phyloP scores from a whole-genome alignment of 1,284 basidiomycete genomes.

The Cutaneotrichosporon cyanovorans region DNA sequence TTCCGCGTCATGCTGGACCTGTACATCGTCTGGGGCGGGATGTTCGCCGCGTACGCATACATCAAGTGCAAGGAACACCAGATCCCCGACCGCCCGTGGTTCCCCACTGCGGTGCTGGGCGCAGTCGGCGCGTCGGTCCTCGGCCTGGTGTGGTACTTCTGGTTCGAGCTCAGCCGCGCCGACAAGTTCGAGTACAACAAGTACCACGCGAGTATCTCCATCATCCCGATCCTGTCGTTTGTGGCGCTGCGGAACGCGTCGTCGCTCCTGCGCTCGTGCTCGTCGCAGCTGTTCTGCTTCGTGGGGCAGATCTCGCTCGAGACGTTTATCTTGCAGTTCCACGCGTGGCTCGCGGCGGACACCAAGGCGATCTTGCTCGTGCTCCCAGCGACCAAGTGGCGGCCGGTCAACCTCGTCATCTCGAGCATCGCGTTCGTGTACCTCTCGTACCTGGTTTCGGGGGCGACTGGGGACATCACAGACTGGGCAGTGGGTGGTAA shows the following conservation, averaged over 20 bases:
- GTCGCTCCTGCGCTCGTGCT: slow-evolving; percentile 59
- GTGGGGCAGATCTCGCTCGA: slow-evolving; percentile 75
- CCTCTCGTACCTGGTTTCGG: slow-evolving; percentile 64
- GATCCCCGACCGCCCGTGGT: slow-evolving; percentile 61
- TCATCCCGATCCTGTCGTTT: slow-evolving; percentile 69
- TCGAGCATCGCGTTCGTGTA: slow-evolving; percentile 70
- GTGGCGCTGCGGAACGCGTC: slow-evolving; percentile 68
- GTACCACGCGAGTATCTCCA: slow-evolving; percentile 77
- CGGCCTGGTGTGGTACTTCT: slow-evolving; percentile 66
- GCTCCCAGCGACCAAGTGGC: slow-evolving; percentile 63
- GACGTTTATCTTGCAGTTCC: slow-evolving; percentile 81
- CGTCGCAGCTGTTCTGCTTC: slow-evolving; percentile 64
- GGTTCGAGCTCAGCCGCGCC: slow-evolving; percentile 65
- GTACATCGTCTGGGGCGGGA: slow-evolving; percentile 78
- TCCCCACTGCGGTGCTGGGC: slow-evolving; percentile 53
- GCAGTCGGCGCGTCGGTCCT: slow-evolving; percentile 52
- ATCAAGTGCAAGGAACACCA: slow-evolving; percentile 68
- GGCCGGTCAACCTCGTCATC: slow-evolving; percentile 66
- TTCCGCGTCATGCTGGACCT: slow-evolving; percentile 81
- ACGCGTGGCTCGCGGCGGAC: slow-evolving; percentile 79
- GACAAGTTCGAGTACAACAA: slow-evolving; percentile 75
- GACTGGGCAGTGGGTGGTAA: slow-evolving; percentile 60
- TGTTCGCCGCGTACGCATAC: slow-evolving; percentile 64
- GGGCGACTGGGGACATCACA: slow-evolving; percentile 66
- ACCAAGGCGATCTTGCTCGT: slow-evolving; percentile 75